A percentile compares a stretch with the other conserved stretches of the same genome.
phyloP scores from a whole-genome alignment of 371 early-diverging fungal species.

The Dichotomocladium elegans region DNA sequence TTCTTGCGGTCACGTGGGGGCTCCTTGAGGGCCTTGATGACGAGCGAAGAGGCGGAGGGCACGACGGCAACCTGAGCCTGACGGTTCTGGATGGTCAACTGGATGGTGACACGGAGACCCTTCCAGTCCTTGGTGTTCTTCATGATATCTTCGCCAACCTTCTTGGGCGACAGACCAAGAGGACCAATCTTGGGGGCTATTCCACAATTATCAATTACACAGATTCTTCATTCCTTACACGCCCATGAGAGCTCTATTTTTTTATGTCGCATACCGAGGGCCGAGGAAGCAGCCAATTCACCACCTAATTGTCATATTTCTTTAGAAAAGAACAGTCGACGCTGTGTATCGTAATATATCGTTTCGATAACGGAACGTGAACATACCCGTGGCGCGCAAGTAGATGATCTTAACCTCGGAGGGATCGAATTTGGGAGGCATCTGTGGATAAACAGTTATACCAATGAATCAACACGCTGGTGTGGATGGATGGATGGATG shows the following conservation, averaged over 20 bases:
- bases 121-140: conserved; percentile 99
- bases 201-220: neutral
- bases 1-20: conserved; percentile 99
- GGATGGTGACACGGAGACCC: conserved; percentile 97
- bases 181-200: conserved; percentile 97
- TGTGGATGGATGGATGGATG: too few relatives aligned
- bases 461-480: too few relatives aligned
- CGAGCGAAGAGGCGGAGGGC: conserved; percentile 96
- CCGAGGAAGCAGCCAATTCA: conserved; percentile 98
- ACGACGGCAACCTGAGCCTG: conserved; percentile 97
- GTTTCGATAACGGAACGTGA: neutral
- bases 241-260: neutral
- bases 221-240: neutral
- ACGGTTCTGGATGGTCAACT: conserved; percentile 99
- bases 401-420: conserved; percentile 87
- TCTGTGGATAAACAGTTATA: conserved; percentile 9
- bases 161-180: conserved; percentile 99
- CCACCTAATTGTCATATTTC: too few relatives aligned
- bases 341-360: neutral
- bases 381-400: conserved; percentile 93
- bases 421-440: conserved; percentile 89
- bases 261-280: conserved; percentile 88
- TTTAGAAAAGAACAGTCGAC: neutral
- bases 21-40: conserved; percentile 99
- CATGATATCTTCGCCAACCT: conserved; percentile 99